These are phyloP conservation scores for Arthrobotrys entomopaga DNA, from an alignment of 2,329 filamentous ascomycete species.

Conservation along the genomic window DNA sequence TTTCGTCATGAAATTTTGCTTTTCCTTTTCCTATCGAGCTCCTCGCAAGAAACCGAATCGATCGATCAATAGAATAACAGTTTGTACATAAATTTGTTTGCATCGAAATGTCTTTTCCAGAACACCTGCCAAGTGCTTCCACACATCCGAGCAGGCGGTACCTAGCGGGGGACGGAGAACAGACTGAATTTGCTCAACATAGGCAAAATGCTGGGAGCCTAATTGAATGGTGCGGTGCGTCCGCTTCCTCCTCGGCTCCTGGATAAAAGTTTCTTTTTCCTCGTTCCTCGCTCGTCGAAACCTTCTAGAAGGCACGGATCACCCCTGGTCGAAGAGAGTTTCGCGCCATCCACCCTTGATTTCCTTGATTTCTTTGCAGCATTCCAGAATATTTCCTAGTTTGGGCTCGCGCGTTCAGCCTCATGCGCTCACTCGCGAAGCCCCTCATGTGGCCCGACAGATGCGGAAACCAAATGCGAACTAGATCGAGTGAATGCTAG, in stretches of 20 bases:
- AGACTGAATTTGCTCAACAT: constrained; percentile 51
- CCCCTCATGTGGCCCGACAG: constrained; percentile 20
- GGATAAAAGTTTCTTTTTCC: constrained; percentile 55
- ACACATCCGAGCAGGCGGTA: constrained; percentile 49
- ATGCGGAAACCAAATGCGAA: constrained; percentile 49
- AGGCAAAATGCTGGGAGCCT: constrained; percentile 56
- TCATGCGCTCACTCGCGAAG: constrained; percentile 9
- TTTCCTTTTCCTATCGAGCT: constrained; percentile 12
- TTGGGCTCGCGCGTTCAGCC: constrained; percentile 47
- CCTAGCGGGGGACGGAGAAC: constrained; percentile 46
- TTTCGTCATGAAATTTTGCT: constrained; percentile 18
- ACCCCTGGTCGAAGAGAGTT: constrained; percentile 46
- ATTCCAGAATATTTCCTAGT: constrained; percentile 55
- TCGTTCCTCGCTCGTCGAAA: constrained; percentile 33
- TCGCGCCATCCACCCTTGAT: constrained; percentile 23
- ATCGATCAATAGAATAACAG: constrained; percentile 22
- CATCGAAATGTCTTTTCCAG: constrained; percentile 41
- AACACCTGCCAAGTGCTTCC: constrained; percentile 53
- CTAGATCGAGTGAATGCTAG: constrained; percentile 1
- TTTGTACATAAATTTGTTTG: too few species aligned
- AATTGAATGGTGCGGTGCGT: constrained; percentile 54
- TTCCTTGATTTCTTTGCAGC: constrained; percentile 39
- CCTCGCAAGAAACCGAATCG: constrained; percentile 17
- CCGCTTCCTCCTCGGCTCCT: constrained; percentile 55
- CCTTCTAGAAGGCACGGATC: constrained; percentile 55